Conservation (phyloP, 306 rosid species). For the Alnus glutinosa region DNA sequence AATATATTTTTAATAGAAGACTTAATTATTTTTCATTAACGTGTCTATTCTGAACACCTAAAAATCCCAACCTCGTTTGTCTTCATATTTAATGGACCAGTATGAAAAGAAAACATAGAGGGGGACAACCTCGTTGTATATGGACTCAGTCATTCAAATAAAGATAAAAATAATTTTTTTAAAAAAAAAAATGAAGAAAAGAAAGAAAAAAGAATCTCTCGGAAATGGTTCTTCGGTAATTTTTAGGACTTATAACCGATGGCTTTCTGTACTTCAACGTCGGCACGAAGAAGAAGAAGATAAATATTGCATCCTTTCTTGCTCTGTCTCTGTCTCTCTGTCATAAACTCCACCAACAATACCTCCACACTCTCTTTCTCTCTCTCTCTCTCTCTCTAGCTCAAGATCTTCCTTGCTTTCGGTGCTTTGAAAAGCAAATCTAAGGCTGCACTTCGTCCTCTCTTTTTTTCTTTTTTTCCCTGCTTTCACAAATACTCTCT, state of each 20-base stretch:
- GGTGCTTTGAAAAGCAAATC: slow-evolving; percentile 35
- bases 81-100: too few relatives aligned
- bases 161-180: too few relatives aligned
- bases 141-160: too few relatives aligned
- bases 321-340: slow-evolving; percentile 2
- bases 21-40: too few relatives aligned
- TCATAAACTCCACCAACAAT: background rate
- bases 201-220: background rate
- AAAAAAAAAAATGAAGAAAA: background rate
- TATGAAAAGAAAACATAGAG: too few relatives aligned
- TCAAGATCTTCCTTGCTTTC: slow-evolving; percentile 52
- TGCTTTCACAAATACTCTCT: background rate
- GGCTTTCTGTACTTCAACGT: slow-evolving; percentile 22
- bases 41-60: too few relatives aligned
- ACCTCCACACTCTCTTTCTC: background rate
- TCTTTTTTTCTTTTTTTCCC: background rate
- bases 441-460: slow-evolving; percentile 23
- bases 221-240: background rate
- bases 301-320: slow-evolving; percentile 1
- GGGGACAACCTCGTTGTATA: too few relatives aligned
- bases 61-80: too few relatives aligned
- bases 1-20: too few relatives aligned
- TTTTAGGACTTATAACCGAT: slow-evolving; percentile 1
- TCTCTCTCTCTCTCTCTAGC: slow-evolving; percentile 13
- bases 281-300: slow-evolving; percentile 20